Evolutionary conservation across 2,329 filamentous ascomycete species (phyloP).

Genomic region (Lasiodiplodia sp.): DNA sequence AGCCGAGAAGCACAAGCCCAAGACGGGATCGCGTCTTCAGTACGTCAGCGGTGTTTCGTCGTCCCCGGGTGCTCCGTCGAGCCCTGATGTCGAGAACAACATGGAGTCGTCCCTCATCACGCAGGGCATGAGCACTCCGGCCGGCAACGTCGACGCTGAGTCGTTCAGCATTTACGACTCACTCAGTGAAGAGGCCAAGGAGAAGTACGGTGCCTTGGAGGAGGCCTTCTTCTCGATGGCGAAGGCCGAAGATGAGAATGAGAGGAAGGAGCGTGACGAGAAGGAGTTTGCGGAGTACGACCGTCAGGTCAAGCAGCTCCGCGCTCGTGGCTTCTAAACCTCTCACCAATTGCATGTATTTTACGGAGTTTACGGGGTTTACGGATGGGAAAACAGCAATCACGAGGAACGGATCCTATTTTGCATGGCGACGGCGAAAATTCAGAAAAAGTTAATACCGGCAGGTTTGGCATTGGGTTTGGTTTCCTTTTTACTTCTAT

Average conservation of each 20-base stretch:
- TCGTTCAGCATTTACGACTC: neutral
- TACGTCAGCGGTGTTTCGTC: constrained; percentile 15
- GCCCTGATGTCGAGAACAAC: neutral
- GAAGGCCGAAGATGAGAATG: neutral
- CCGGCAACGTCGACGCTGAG: neutral
- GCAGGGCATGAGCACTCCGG: neutral
- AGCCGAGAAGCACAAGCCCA: constrained; percentile 28
- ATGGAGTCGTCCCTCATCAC: constrained; percentile 18
- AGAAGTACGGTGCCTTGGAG: neutral
- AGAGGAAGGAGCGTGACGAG: neutral
- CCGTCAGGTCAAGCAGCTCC: neutral
- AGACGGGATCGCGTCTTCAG: constrained; percentile 12
- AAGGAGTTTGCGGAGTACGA: neutral
- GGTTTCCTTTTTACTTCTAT: neutral
- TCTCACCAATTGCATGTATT: neutral
- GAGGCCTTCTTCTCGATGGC: neutral
- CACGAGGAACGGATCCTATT: neutral
- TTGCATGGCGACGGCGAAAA: constrained; percentile 9
- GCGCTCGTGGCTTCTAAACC: neutral
- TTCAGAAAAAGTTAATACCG: neutral
- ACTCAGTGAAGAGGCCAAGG: neutral
- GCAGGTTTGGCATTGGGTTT: neutral
- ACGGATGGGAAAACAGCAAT: neutral
- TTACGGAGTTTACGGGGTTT: neutral
- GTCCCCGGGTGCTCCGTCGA: constrained; percentile 5